These are phyloP conservation scores for Ascochyta clinopodiicola DNA, from an alignment of 2,329 filamentous ascomycete genomes.

Conservation along the genomic window DNA sequence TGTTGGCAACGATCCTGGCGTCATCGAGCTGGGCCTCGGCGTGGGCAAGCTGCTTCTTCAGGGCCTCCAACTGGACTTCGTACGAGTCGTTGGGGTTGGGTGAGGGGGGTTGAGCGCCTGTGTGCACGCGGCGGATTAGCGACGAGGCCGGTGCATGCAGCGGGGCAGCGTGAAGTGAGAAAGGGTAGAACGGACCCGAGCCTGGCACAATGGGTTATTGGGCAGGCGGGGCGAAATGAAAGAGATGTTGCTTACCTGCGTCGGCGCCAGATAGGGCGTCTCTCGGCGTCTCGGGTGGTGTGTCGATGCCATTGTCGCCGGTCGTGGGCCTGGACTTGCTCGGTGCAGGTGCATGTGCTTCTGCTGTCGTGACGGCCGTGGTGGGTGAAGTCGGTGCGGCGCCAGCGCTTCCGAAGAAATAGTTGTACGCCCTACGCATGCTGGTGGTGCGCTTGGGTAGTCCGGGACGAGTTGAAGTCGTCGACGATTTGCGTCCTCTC, in stretches of 20 bases:
- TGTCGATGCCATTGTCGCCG: slow-evolving; percentile 39
- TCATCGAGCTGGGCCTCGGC: slow-evolving; percentile 43
- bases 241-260: slow-evolving; percentile 24
- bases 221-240: slow-evolving; percentile 25
- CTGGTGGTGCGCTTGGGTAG: slow-evolving; percentile 48
- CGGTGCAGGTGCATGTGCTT: slow-evolving; percentile 25
- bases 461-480: slow-evolving; percentile 39
- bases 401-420: slow-evolving; percentile 46
- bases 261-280: slow-evolving; percentile 22
- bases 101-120: slow-evolving; percentile 34
- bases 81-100: slow-evolving; percentile 37
- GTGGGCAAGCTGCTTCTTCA: slow-evolving; percentile 40
- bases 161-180: slow-evolving; percentile 26
- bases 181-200: slow-evolving; percentile 24
- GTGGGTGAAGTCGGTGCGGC: slow-evolving; percentile 36
- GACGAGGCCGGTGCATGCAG: slow-evolving; percentile 25
- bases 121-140: slow-evolving; percentile 32
- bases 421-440: slow-evolving; percentile 50
- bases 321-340: slow-evolving; percentile 27
- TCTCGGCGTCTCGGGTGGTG: slow-evolving; percentile 44
- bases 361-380: slow-evolving; percentile 36
- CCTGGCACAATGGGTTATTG: slow-evolving; percentile 33
- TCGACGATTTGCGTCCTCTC: slow-evolving; percentile 45
- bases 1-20: slow-evolving; percentile 38
- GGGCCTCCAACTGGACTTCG: slow-evolving; percentile 41